Percentiles rank a stretch among this genome's conserved stretches.
phyloP scores from a whole-genome alignment of 345 rosid species.

The Rhodamnia argentea region DNA sequence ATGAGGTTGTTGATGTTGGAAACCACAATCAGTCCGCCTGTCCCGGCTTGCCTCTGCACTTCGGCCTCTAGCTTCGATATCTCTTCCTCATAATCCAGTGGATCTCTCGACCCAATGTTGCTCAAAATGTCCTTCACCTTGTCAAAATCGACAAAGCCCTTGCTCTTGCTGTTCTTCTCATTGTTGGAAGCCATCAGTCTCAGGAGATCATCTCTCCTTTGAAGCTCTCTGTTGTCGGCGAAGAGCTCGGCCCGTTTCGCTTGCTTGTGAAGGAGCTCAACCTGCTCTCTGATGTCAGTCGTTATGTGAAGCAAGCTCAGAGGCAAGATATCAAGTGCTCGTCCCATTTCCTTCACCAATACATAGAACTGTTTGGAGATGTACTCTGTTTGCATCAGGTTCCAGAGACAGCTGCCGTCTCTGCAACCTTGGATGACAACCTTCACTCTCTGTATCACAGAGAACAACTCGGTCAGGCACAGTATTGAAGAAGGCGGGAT shows the following conservation, averaged over 20 bases:
- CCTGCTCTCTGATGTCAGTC: conserved; percentile 49
- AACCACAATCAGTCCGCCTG: conserved; percentile 48
- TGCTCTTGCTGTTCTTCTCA: conserved; percentile 29
- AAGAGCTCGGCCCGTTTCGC: conserved; percentile 35
- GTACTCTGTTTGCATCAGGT: conserved; percentile 22
- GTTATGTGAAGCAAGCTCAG: conserved; percentile 37
- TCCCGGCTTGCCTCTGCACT: conserved; percentile 57
- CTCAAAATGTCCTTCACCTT: conserved; percentile 23
- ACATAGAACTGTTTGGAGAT: conserved; percentile 42
- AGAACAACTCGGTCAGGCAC: conserved; percentile 47
- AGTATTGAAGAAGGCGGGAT: conserved; percentile 50
- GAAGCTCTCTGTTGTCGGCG: conserved; percentile 32
- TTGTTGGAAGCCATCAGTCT: conserved; percentile 24
- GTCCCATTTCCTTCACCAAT: conserved; percentile 52
- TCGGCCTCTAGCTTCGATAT: conserved; percentile 40
- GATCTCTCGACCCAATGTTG: conserved; percentile 33
- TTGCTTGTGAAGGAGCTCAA: conserved; percentile 59
- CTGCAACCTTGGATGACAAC: conserved; percentile 34
- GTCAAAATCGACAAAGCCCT: conserved; percentile 18
- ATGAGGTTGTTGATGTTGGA: conserved; percentile 56
- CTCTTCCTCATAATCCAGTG: conserved; percentile 40
- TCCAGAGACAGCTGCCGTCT: conserved; percentile 46
- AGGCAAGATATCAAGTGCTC: conserved; percentile 58
- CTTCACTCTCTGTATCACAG: conserved; percentile 36
- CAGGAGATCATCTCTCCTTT: conserved; percentile 33